phyloP scores from a whole-genome alignment of 2,329 filamentous ascomycete genomes.

The Aureobasidium sp. region DNA sequence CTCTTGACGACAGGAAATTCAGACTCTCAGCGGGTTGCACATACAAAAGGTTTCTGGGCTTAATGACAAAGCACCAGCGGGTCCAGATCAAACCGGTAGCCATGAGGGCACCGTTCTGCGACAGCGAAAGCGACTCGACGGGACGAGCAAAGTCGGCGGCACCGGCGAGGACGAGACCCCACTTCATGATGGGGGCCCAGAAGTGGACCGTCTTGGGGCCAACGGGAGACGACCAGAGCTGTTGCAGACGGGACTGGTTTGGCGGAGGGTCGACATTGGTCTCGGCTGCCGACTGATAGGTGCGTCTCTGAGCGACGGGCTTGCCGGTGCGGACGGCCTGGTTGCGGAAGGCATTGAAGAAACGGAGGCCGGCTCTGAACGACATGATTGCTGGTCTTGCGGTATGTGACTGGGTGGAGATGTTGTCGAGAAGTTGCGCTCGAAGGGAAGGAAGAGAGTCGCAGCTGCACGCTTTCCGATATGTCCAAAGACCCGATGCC shows the following conservation, averaged over 20 bases:
- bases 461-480: conserved; percentile 1
- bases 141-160: conserved; percentile 87
- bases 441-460: not conserved
- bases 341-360: conserved; percentile 46
- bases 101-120: conserved; percentile 84
- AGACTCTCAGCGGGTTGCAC: conserved; percentile 22
- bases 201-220: conserved; percentile 83
- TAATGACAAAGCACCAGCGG: conserved; percentile 96
- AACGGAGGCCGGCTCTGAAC: conserved; percentile 52
- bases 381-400: conserved; percentile 38
- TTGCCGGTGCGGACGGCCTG: conserved; percentile 42
- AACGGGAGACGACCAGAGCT: conserved; percentile 52
- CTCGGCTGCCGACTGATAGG: conserved; percentile 57
- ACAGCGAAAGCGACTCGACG: conserved; percentile 84
- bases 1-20: too few species aligned
- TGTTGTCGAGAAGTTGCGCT: conserved; percentile 42
- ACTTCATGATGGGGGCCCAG: conserved; percentile 97
- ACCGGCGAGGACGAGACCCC: conserved; percentile 87
- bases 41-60: conserved; percentile 82
- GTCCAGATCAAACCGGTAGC: conserved; percentile 96
- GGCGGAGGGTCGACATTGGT: conserved; percentile 25
- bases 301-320: conserved; percentile 51
- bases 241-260: conserved; percentile 54
- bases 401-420: conserved; percentile 17
- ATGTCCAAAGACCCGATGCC: conserved; percentile 9